Base-by-base conservation (phyloP, 208 protist species). In the Leishmania gerbilli region DNA sequence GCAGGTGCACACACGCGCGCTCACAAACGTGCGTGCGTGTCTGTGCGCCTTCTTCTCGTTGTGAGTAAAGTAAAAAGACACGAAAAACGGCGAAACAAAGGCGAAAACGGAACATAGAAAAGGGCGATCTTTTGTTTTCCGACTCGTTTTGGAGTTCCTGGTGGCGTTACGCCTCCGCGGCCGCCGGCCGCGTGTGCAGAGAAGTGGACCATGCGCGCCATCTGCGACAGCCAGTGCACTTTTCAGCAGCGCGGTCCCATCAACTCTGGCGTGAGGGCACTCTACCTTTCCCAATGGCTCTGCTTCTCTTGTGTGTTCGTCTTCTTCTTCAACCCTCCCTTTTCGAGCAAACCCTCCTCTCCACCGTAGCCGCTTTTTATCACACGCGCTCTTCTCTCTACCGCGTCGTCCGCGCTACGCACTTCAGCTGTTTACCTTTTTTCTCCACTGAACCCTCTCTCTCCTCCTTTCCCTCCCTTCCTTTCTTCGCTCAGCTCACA, bases 381-480 rank as follows among this genome's bases (percentile, higher is more conserved):
- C 27, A 60, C 27, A 31, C 34, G 71, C 11, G 9, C 49, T 60
- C 31, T 47, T 37, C 71, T 31, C 31, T 55, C 31, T 19, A 67
- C 60, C n/a, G 45, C 27, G 9, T 31, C 17, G 11, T 17, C 27
- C 9, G 24, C 47, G n/a, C 71, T 58, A 27, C 27, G 49, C 17
- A 19, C n/a, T n/a, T 62, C 71, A 76, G 71, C 51, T 58, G 31
- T 55, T 40, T 76, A 7, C 58, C 58, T 74, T 62, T 60, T 75
- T 42, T 79, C 31, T 19, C n/a, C 37, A 17, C 64, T 68, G n/a
- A 64, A 64, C 58, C 37, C 31, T 34, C 15, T 40, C 5, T 34
- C 37, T 68, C 31, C 17, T 13, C 21, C 5, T n/a, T n/a, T 68
- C 34, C 17, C 55, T n/a, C 68, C 19, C 53, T 65, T 15, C 40